Evolutionary conservation across 2,329 filamentous ascomycete species (phyloP).

Genomic region (Aspergillus fischeri): DNA sequence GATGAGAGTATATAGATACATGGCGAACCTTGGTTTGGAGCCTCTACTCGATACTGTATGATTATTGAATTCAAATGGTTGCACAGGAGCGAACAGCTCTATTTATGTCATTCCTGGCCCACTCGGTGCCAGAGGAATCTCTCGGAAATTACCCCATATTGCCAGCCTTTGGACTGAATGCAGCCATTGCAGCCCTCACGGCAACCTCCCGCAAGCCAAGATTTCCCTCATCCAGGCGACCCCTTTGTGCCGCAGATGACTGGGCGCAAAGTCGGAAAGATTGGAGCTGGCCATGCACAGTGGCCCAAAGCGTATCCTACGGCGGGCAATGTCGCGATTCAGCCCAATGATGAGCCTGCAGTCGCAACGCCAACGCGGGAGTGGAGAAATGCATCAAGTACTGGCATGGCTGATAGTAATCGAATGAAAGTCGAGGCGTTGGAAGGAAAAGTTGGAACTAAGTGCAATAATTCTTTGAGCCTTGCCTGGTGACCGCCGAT

Average conservation of each 20-base stretch:
- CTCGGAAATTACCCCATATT: background rate
- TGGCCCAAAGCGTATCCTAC: background rate
- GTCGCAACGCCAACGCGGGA: background rate
- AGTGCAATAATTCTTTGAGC: background rate
- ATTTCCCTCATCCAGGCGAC: background rate
- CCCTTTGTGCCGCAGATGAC: background rate
- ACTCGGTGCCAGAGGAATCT: background rate
- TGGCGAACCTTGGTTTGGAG: background rate
- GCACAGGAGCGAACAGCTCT: background rate
- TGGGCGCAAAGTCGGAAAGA: background rate
- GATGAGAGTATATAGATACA: constrained; percentile 11
- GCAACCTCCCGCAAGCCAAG: background rate
- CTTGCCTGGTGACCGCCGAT: background rate
- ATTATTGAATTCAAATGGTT: background rate
- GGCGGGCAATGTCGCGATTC: background rate
- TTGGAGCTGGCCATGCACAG: background rate
- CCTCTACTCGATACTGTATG: background rate
- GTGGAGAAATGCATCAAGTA: background rate
- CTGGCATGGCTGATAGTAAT: background rate
- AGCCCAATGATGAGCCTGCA: background rate
- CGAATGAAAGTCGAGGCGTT: background rate
- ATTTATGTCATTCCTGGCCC: background rate
- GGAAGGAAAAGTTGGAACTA: background rate
- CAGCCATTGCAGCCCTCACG: background rate
- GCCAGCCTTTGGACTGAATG: background rate